A percentile compares a stretch with the other conserved stretches of the same genome.
Evolutionary conservation across 1,284 basidiomycete species (phyloP).

Genomic region (Cerioporus squamosus): DNA sequence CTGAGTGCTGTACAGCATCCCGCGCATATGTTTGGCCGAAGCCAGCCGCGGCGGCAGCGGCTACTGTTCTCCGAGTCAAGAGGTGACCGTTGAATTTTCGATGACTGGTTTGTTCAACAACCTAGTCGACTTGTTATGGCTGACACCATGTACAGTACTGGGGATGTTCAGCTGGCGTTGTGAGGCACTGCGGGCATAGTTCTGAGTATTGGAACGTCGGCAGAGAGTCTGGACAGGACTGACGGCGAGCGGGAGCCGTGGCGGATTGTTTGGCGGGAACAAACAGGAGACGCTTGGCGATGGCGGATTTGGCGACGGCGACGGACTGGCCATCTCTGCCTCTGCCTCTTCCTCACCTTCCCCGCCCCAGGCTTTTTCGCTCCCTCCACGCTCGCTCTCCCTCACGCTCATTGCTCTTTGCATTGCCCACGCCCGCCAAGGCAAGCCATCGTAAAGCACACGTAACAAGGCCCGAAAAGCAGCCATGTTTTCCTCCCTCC

Average conservation of each 20-base stretch:
- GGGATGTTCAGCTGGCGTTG: no score
- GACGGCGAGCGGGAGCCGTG: not conserved
- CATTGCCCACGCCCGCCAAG: constrained; percentile 2
- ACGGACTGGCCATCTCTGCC: constrained; percentile 8
- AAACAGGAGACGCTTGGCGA: constrained; percentile 16
- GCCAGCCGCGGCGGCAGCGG: no score
- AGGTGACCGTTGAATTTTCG: no score
- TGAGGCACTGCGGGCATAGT: no score
- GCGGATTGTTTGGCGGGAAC: not conserved
- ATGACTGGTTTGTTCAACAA: no score
- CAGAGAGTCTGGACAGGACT: no score
- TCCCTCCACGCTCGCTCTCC: constrained; percentile 23
- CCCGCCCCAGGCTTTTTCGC: constrained; percentile 5
- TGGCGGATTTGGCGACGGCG: constrained; percentile 2
- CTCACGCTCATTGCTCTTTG: constrained; percentile 27
- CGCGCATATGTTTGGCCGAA: no score
- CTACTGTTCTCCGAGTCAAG: no score
- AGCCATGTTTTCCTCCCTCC: constrained; percentile 30
- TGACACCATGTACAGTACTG: no score
- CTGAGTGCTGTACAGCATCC: no score
- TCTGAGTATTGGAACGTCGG: no score
- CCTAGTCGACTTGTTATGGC: no score
- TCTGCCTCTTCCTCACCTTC: constrained; percentile 12
- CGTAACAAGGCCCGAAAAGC: constrained; percentile 11
- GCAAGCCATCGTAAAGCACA: not conserved